Conservation (phyloP, 2,329 filamentous ascomycete species). For the Apiospora aurea region DNA sequence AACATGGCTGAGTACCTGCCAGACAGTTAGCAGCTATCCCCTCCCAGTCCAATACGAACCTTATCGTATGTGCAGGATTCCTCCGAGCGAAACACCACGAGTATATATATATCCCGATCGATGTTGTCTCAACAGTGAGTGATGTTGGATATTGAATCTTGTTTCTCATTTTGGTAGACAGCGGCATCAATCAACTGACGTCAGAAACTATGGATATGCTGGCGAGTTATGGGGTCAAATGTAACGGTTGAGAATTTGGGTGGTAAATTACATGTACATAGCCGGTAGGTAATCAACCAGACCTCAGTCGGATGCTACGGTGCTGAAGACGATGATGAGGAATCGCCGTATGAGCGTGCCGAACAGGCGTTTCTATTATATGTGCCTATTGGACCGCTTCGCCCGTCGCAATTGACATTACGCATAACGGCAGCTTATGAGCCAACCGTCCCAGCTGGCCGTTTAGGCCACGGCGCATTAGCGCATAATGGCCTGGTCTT, state of each 20-base stretch:
- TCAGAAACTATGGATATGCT: constrained; percentile 1
- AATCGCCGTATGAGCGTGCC: neutral
- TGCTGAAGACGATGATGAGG: neutral
- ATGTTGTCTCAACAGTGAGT: neutral
- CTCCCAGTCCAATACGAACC: neutral
- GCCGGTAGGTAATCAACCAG: neutral
- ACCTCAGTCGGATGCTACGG: neutral
- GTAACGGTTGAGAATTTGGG: neutral
- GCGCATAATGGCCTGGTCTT: constrained; percentile 8
- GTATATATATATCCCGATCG: neutral
- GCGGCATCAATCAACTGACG: neutral
- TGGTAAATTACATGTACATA: neutral
- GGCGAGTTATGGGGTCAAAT: neutral
- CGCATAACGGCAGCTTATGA: neutral
- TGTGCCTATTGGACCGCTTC: constrained; percentile 15
- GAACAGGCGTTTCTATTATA: constrained; percentile 1
- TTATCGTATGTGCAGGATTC: neutral
- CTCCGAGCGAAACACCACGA: neutral
- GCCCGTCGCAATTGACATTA: neutral
- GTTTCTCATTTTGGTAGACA: neutral
- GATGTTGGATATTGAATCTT: neutral
- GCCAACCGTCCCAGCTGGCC: constrained; percentile 16
- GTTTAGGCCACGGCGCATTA: constrained; percentile 17
- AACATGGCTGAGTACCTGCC: neutral
- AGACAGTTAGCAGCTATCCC: neutral